Evolutionary conservation across 1,284 basidiomycete genomes (phyloP).

Genomic region (Caloboletus inedulis): DNA sequence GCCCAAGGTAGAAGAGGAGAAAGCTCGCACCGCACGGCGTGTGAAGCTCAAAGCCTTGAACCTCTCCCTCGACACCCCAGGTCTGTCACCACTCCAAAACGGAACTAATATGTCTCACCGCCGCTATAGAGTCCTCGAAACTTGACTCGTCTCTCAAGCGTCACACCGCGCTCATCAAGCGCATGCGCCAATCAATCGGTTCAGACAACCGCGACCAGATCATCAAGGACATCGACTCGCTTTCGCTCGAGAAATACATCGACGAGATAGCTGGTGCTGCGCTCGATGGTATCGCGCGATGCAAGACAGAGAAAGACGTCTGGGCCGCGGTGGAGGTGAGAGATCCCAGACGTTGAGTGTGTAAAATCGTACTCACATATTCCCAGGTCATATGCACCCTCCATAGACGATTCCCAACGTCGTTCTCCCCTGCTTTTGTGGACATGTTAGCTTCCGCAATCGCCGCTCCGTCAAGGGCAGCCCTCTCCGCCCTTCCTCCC

Average conservation of each 20-base stretch:
- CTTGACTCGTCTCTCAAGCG: conserved; percentile 92
- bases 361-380: conserved; percentile 4
- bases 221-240: conserved; percentile 84
- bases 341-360: conserved; percentile 4
- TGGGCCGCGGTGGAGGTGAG: conserved; percentile 89
- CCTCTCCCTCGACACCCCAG: conserved; percentile 42
- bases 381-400: conserved; percentile 81
- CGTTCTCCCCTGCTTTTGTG: conserved; percentile 75
- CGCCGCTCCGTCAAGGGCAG: conserved; percentile 56
- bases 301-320: conserved; percentile 87
- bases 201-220: conserved; percentile 79
- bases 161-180: conserved; percentile 91
- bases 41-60: conserved; percentile 57
- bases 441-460: conserved; percentile 65
- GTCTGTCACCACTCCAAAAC: conserved; percentile 34
- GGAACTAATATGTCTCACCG: conserved; percentile 12
- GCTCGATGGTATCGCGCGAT: conserved; percentile 81
- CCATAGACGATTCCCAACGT: conserved; percentile 81
- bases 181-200: conserved; percentile 78
- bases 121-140: conserved; percentile 52
- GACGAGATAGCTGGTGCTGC: conserved; percentile 91
- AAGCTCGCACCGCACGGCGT: conserved; percentile 52
- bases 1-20: conserved; percentile 60
- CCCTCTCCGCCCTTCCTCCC: conserved; percentile 55
- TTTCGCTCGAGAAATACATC: conserved; percentile 93